These are phyloP conservation scores for Hymenoscyphus scutula DNA, from an alignment of 2,329 filamentous ascomycete species.

Conservation along the genomic window DNA sequence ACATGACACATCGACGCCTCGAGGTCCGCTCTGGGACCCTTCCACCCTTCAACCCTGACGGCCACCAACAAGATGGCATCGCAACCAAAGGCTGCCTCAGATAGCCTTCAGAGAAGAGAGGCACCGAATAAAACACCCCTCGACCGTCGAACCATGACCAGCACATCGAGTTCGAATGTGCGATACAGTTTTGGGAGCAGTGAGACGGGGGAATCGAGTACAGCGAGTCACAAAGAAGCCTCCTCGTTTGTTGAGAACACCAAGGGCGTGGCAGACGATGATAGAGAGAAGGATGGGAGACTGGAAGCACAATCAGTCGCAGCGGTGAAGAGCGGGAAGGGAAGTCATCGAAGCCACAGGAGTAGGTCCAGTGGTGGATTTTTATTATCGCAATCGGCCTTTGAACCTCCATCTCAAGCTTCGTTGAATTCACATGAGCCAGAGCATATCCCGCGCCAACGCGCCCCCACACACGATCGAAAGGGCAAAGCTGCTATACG, in stretches of 20 bases:
- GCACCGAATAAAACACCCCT: constrained; percentile 25
- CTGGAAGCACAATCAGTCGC: background rate
- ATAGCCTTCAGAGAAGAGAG: constrained; percentile 26
- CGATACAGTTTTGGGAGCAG: constrained; percentile 40
- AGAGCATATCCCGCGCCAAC: constrained; percentile 20
- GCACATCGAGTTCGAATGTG: constrained; percentile 25
- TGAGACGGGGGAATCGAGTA: constrained; percentile 47
- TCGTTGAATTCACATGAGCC: background rate
- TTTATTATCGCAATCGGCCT: constrained; percentile 30
- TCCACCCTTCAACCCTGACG: constrained; percentile 3
- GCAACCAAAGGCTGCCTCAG: constrained; percentile 17
- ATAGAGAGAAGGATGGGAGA: constrained; percentile 12
- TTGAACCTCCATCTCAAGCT: constrained; percentile 22
- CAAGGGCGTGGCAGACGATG: background rate
- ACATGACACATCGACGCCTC: constrained; percentile 10
- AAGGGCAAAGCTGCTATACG: constrained; percentile 30
- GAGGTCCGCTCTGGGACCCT: constrained; percentile 17
- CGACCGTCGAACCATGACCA: constrained; percentile 26
- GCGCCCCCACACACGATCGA: constrained; percentile 24
- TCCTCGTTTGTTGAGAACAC: constrained; percentile 6
- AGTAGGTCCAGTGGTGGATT: constrained; percentile 34
- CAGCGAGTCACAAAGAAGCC: constrained; percentile 35
- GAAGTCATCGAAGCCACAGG: constrained; percentile 31
- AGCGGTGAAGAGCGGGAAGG: constrained; percentile 17
- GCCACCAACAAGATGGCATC: constrained; percentile 28